A percentile compares a stretch with the other conserved stretches of the same genome.
Evolutionary conservation across 805 yeast species (phyloP).

Genomic region (Hanseniaspora lindneri): DNA sequence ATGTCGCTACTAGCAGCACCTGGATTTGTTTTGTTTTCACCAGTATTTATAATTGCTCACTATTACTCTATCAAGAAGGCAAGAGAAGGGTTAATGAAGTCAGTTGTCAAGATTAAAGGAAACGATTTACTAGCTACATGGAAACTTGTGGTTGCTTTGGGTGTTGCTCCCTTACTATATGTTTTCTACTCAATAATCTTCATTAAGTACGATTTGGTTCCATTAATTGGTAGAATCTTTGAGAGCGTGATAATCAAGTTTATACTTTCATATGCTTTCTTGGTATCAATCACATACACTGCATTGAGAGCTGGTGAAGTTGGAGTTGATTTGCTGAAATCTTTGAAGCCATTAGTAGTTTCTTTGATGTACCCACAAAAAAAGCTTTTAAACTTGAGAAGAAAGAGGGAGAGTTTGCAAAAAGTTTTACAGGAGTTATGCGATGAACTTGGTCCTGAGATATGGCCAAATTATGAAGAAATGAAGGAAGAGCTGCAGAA

Average conservation of each 20-base stretch:
- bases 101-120: slow-evolving; percentile 83
- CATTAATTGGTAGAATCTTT: slow-evolving; percentile 16
- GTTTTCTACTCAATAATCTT: slow-evolving; percentile 64
- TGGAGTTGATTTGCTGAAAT: slow-evolving; percentile 79
- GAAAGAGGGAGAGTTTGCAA: slow-evolving; percentile 48
- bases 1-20: slow-evolving; percentile 64
- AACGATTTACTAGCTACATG: slow-evolving; percentile 94
- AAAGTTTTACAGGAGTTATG: slow-evolving; percentile 66
- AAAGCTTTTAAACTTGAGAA: slow-evolving; percentile 42
- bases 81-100: slow-evolving; percentile 64
- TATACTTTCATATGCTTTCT: slow-evolving; percentile 45
- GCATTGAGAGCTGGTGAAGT: slow-evolving; percentile 86
- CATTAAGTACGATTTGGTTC: slow-evolving; percentile 23
- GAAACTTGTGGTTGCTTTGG: slow-evolving; percentile 84
- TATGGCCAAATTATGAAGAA: slow-evolving; percentile 73
- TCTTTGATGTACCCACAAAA: slow-evolving; percentile 33
- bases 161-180: slow-evolving; percentile 78
- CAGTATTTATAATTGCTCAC: slow-evolving; percentile 73
- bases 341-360: slow-evolving; percentile 60
- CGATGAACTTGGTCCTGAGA: slow-evolving; percentile 70
- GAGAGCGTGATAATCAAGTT: slow-evolving; percentile 29
- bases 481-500: slow-evolving; percentile 16
- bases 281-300: slow-evolving; percentile 71
- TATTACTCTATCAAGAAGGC: slow-evolving; percentile 63
- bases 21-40: slow-evolving; percentile 77